A percentile compares a stretch with the other conserved stretches of the same genome.
Conservation (phyloP, 2,329 filamentous ascomycete species). For the Hypoxylon sp. region DNA sequence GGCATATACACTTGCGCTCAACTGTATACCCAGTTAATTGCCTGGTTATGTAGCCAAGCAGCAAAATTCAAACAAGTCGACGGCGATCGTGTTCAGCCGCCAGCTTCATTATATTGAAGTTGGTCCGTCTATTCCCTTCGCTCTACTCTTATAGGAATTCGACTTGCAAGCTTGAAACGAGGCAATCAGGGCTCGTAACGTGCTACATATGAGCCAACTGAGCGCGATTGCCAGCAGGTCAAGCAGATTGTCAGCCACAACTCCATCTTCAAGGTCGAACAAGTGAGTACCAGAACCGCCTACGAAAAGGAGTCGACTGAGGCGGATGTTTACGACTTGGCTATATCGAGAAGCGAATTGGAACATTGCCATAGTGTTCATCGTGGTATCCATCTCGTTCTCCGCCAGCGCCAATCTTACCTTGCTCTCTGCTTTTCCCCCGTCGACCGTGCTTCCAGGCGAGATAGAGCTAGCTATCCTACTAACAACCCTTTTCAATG, state of each 20-base stretch:
- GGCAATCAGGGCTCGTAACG: background rate
- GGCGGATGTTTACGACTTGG: constrained; percentile 36
- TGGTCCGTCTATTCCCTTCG: background rate
- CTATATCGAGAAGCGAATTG: constrained; percentile 37
- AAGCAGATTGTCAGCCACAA: constrained; percentile 6
- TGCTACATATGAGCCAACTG: background rate
- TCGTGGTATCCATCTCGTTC: constrained; percentile 32
- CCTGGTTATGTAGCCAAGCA: constrained; percentile 23
- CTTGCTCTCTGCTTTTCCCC: constrained; percentile 5
- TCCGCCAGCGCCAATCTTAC: constrained; percentile 17
- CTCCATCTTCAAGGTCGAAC: constrained; percentile 6
- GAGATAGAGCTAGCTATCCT: background rate
- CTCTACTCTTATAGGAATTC: constrained; percentile 21
- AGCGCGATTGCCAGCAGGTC: background rate
- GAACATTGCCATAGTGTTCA: constrained; percentile 44
- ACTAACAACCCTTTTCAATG: background rate
- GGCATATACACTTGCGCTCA: background rate
- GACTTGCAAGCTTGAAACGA: constrained; percentile 3
- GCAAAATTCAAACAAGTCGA: constrained; percentile 12
- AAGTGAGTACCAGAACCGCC: background rate
- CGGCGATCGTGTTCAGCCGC: constrained; percentile 16
- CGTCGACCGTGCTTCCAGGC: background rate
- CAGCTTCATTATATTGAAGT: constrained; percentile 6
- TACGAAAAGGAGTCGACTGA: constrained; percentile 18
- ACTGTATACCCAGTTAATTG: background rate